These are phyloP conservation scores for Melastoma malabathricum DNA, from an alignment of 345 rosid species.

Conservation along the genomic window DNA sequence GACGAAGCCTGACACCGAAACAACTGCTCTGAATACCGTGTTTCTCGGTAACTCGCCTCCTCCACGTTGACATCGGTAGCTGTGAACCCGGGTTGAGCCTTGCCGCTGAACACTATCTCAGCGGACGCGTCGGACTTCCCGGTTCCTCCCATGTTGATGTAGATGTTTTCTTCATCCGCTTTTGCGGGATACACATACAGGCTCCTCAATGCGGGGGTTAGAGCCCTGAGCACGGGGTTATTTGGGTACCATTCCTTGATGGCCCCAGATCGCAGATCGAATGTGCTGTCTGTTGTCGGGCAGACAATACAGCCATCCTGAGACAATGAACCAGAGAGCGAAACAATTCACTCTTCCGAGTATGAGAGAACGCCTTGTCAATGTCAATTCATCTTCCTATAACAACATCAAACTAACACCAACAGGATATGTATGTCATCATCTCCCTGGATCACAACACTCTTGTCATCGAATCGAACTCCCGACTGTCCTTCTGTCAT, in stretches of 20 bases:
- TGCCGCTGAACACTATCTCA: constrained; percentile 85
- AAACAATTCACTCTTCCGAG: too few relatives aligned
- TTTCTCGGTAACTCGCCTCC: constrained; percentile 29
- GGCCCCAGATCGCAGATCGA: constrained; percentile 63
- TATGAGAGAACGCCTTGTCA: too few relatives aligned
- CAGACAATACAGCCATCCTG: constrained; percentile 94
- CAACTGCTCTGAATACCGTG: background rate
- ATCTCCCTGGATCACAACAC: too few relatives aligned
- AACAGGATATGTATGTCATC: too few relatives aligned
- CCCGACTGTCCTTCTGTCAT: too few relatives aligned
- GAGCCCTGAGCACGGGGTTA: constrained; percentile 70
- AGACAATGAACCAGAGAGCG: background rate
- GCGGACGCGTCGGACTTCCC: constrained; percentile 49
- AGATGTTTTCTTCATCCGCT: constrained; percentile 66
- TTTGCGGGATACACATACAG: constrained; percentile 64
- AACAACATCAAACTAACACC: too few relatives aligned
- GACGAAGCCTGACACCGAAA: too few relatives aligned
- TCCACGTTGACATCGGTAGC: constrained; percentile 80
- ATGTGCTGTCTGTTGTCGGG: constrained; percentile 84
- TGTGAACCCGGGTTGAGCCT: constrained; percentile 82
- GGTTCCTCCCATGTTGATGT: constrained; percentile 42
- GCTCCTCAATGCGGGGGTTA: constrained; percentile 66
- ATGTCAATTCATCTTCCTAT: too few relatives aligned
- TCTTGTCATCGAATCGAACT: too few relatives aligned
- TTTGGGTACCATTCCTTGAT: constrained; percentile 88